A percentile compares a stretch with the other conserved stretches of the same genome.
Conservation (phyloP, 2,329 filamentous ascomycete genomes). For the Aspergillus sp. region DNA sequence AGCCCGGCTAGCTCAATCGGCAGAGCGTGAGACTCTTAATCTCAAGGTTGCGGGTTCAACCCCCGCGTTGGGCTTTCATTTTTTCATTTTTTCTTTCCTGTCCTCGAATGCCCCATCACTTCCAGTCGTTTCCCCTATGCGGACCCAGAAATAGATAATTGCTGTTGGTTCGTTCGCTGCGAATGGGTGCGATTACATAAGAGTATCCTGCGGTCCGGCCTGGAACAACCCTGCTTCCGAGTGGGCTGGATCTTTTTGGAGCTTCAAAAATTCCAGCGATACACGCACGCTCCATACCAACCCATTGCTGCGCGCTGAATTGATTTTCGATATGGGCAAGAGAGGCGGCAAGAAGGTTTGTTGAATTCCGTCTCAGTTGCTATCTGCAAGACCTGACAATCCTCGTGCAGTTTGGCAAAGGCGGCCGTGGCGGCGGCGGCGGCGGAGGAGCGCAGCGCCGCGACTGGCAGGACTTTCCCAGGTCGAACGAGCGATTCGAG, state of each 20-base stretch:
- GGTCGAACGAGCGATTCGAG: conserved; percentile 84
- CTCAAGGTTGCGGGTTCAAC: conserved; percentile 49
- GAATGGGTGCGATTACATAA: conserved; percentile 8
- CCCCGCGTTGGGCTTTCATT: conserved; percentile 46
- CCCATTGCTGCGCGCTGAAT: background rate
- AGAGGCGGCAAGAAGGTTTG: conserved; percentile 38
- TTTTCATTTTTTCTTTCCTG: conserved; percentile 2
- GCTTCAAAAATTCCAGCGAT: conserved; percentile 14
- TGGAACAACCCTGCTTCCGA: conserved; percentile 9
- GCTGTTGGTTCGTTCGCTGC: background rate
- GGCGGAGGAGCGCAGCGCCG: conserved; percentile 43
- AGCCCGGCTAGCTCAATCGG: conserved; percentile 57
- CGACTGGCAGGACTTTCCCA: conserved; percentile 67
- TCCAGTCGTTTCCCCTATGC: background rate
- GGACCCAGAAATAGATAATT: background rate
- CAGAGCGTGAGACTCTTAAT: conserved; percentile 57
- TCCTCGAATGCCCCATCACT: background rate
- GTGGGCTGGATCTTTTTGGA: conserved; percentile 14
- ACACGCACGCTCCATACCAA: background rate
- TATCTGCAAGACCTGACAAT: background rate
- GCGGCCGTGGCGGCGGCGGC: conserved; percentile 50
- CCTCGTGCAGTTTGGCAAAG: conserved; percentile 45
- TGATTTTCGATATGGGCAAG: conserved; percentile 34
- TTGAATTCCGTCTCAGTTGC: background rate
- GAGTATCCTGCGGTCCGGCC: background rate